phyloP scores from a whole-genome alignment of 176 grass and related monocot species.

The Oryza punctata region DNA sequence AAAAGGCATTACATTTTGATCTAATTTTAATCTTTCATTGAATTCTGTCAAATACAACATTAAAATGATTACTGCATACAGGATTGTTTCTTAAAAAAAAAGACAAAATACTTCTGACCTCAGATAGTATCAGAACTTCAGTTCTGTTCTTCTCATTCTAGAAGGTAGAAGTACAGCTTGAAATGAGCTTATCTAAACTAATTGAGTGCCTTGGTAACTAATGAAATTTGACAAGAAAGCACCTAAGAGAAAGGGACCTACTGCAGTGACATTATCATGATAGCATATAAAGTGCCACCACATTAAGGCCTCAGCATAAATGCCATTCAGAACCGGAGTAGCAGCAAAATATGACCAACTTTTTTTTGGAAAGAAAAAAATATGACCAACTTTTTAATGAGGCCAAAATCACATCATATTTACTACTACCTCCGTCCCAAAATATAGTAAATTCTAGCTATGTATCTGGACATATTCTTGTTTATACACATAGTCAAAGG shows the following conservation, averaged over 20 bases:
- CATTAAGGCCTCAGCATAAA: neutral
- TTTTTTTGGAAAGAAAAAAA: neutral
- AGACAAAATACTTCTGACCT: neutral
- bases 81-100: neutral
- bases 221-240: neutral
- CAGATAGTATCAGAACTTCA: neutral
- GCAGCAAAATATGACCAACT: neutral
- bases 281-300: neutral
- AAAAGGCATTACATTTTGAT: neutral
- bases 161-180: neutral
- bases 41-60: neutral
- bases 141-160: neutral
- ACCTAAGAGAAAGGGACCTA: neutral
- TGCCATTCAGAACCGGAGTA: neutral
- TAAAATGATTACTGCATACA: neutral
- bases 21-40: neutral
- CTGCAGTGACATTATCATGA: neutral
- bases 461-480: too few species aligned
- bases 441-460: too few species aligned
- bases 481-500: too few species aligned
- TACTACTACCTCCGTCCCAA: too few species aligned
- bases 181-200: neutral
- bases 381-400: neutral
- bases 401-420: neutral
- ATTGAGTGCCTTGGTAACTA: conserved; percentile 3